A percentile compares a stretch with the other conserved stretches of the same genome.
These are phyloP conservation scores for Acanthamoeba sp. DNA, from an alignment of 208 protist species.

Conservation along the genomic window DNA sequence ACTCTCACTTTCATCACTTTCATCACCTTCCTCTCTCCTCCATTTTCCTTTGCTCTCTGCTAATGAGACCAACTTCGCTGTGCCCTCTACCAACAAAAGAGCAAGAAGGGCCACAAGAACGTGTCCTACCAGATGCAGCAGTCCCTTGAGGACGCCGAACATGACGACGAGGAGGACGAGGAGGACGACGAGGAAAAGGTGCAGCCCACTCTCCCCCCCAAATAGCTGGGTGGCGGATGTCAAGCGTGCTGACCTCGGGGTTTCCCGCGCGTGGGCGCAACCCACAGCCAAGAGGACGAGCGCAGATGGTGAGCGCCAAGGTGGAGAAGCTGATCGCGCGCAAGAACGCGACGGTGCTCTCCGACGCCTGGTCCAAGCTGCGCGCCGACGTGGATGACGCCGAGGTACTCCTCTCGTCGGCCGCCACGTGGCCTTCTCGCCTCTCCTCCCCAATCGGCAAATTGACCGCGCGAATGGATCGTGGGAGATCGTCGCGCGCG, in stretches of 20 bases:
- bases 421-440: too few relatives aligned
- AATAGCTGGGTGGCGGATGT: too few relatives aligned
- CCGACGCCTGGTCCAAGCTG: conserved; percentile 56
- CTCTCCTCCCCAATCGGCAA: too few relatives aligned
- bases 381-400: conserved; percentile 30
- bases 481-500: too few relatives aligned
- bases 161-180: conserved; percentile 76
- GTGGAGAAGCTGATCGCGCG: conserved; percentile 46
- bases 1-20: too few relatives aligned
- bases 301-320: conserved; percentile 32
- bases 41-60: too few relatives aligned
- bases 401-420: neutral
- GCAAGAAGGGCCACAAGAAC: conserved; percentile 80
- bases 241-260: neutral
- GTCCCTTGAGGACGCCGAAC: conserved; percentile 73
- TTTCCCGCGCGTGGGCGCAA: neutral
- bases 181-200: neutral
- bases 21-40: too few relatives aligned
- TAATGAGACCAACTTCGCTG: neutral
- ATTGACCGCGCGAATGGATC: too few relatives aligned
- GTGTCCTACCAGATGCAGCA: conserved; percentile 49
- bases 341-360: conserved; percentile 63
- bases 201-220: too few relatives aligned
- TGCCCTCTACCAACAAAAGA: neutral
- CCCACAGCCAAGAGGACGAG: neutral